A percentile compares a stretch with the other conserved stretches of the same genome.
phyloP scores from a whole-genome alignment of 768 basidiomycete genomes.

The Myochromella boudieri region DNA sequence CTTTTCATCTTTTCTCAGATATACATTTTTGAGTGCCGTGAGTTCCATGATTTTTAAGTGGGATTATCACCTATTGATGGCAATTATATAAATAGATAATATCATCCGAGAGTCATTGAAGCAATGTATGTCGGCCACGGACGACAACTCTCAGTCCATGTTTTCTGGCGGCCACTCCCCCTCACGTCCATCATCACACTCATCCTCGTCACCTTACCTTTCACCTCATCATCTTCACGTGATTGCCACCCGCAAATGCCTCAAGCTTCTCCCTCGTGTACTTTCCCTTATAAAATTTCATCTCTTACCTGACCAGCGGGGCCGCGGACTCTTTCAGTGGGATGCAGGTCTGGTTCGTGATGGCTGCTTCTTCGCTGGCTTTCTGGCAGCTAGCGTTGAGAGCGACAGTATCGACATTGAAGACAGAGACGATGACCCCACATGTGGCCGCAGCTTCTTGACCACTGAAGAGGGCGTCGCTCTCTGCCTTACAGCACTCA shows the following conservation, averaged over 20 bases:
- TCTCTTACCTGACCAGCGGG: conserved; percentile 34
- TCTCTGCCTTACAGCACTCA: conserved; percentile 72
- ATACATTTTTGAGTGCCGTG: conserved; percentile 88
- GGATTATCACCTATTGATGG: conserved; percentile 10
- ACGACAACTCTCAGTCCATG: conserved; percentile 22
- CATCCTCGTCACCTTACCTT: conserved; percentile 45
- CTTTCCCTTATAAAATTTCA: conserved; percentile 53
- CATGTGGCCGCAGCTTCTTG: conserved; percentile 23
- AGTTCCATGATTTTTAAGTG: conserved; percentile 30
- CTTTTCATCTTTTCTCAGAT: conserved; percentile 44
- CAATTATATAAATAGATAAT: conserved; percentile 58
- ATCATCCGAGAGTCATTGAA: conserved; percentile 83
- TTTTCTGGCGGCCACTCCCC: conserved; percentile 48
- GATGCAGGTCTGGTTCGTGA: conserved; percentile 87
- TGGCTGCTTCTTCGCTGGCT: conserved; percentile 86
- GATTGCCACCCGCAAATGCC: conserved; percentile 52
- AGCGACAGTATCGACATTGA: conserved; percentile 38
- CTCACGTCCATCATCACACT: conserved; percentile 45
- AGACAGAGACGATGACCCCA: conserved; percentile 31
- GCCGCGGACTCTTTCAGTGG: conserved; percentile 68
- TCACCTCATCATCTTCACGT: conserved; percentile 45
- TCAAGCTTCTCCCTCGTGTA: conserved; percentile 47
- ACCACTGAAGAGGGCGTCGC: conserved; percentile 45
- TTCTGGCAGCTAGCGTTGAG: conserved; percentile 68
- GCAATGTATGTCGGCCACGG: conserved; percentile 39